Evolutionary conservation across 2,329 filamentous ascomycete genomes (phyloP).

Genomic region (Endothia cerciana): DNA sequence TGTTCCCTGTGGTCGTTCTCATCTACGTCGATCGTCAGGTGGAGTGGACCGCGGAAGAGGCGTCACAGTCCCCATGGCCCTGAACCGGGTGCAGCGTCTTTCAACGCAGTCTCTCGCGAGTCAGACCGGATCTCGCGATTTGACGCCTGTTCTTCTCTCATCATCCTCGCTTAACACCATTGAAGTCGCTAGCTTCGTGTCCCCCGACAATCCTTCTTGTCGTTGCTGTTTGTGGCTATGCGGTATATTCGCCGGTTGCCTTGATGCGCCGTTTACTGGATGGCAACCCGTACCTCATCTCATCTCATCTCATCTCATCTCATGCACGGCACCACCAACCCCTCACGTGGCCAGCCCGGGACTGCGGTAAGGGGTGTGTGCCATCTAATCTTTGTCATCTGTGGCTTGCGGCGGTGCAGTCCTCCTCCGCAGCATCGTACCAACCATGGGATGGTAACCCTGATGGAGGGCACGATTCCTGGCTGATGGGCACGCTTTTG

Average conservation of each 20-base stretch:
- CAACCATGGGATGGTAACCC: neutral
- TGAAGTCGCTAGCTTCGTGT: conserved; percentile 2
- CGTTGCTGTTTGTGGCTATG: neutral
- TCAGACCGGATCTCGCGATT: neutral
- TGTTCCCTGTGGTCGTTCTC: neutral
- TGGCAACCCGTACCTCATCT: neutral
- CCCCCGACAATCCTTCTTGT: neutral
- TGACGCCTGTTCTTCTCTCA: neutral
- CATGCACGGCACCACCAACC: neutral
- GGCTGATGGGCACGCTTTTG: neutral
- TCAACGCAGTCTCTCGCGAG: neutral
- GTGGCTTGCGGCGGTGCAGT: conserved; percentile 4
- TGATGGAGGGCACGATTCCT: neutral
- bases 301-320: neutral
- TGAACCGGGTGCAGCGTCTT: conserved; percentile 1
- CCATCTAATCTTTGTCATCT: neutral
- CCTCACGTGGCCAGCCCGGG: conserved; percentile 16
- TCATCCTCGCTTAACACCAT: conserved; percentile 7
- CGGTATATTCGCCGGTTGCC: neutral
- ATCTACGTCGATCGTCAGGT: neutral
- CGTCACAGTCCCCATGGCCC: neutral
- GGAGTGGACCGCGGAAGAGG: neutral
- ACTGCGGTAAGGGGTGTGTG: neutral
- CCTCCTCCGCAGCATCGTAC: neutral
- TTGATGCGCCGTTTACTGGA: neutral